These are phyloP conservation scores for Solanum sejunctum DNA, from an alignment of 257 asterid species.

Conservation along the genomic window DNA sequence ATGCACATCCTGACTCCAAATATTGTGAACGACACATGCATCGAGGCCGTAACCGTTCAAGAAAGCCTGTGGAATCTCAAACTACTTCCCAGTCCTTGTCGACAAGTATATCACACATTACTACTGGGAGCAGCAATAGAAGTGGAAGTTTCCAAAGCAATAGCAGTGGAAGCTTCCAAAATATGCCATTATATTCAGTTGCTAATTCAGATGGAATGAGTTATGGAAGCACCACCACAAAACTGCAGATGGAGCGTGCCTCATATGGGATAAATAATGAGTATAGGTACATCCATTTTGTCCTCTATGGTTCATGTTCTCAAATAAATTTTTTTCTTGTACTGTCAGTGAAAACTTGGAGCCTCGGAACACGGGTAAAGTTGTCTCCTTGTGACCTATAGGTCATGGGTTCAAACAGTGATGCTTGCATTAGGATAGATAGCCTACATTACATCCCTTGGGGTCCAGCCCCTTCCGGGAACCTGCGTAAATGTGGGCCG, in stretches of 20 bases:
- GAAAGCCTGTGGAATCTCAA: conserved; percentile 99
- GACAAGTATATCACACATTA: conserved; percentile 44
- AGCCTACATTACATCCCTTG: neutral
- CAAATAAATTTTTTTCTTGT: neutral
- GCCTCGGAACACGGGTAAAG: neutral
- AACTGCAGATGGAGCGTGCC: conserved; percentile 68
- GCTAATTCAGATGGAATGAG: conserved; percentile 45
- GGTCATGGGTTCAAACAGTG: neutral
- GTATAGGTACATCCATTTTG: conserved; percentile 38
- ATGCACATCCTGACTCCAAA: conserved; percentile 94
- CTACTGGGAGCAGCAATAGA: conserved; percentile 44
- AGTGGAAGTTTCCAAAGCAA: conserved; percentile 37
- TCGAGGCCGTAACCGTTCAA: conserved; percentile 99
- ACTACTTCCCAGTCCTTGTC: conserved; percentile 64
- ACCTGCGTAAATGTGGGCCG: neutral
- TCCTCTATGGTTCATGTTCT: neutral
- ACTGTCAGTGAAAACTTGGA: neutral
- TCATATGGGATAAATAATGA: conserved; percentile 56
- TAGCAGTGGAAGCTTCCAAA: conserved; percentile 50
- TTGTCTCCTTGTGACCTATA: neutral
- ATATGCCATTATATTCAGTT: conserved; percentile 46
- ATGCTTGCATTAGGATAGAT: neutral
- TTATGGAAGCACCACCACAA: conserved; percentile 45
- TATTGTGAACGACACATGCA: conserved; percentile 99
- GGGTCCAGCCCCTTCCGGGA: neutral